These are phyloP conservation scores for Ambrosiella cleistominuta DNA, from an alignment of 2,329 filamentous ascomycete species.

Conservation along the genomic window DNA sequence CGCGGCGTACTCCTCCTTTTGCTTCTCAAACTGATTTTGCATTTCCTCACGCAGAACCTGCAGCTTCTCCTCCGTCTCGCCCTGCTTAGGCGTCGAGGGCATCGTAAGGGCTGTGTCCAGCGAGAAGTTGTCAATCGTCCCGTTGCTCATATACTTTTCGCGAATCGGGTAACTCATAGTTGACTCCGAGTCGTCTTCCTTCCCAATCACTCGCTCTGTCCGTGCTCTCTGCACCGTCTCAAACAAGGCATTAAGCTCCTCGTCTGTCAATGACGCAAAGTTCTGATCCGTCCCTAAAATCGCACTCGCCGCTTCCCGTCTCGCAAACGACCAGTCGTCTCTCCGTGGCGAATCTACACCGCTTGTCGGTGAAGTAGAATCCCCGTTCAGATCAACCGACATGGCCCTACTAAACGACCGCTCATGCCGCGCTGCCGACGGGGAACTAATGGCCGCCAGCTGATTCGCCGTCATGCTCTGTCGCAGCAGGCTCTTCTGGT, in stretches of 20 bases:
- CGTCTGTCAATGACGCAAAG: constrained; percentile 75
- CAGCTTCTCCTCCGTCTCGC: constrained; percentile 58
- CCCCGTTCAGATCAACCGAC: constrained; percentile 53
- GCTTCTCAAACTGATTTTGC: constrained; percentile 64
- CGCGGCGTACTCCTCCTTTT: constrained; percentile 67
- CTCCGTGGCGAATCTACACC: constrained; percentile 60
- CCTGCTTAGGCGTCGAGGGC: constrained; percentile 73
- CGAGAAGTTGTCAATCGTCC: constrained; percentile 89
- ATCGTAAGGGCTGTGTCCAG: constrained; percentile 87
- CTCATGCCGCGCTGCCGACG: constrained; percentile 38
- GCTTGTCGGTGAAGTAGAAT: constrained; percentile 17
- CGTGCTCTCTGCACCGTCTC: constrained; percentile 84
- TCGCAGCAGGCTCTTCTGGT: constrained; percentile 46
- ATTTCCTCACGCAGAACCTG: constrained; percentile 63
- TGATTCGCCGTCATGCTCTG: constrained; percentile 53
- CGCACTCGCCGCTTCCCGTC: constrained; percentile 80
- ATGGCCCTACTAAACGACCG: constrained; percentile 60
- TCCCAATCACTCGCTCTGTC: constrained; percentile 51
- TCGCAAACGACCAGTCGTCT: constrained; percentile 89
- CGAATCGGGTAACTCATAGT: constrained; percentile 70
- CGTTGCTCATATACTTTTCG: constrained; percentile 90
- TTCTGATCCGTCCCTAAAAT: constrained; percentile 84
- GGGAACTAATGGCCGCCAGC: constrained; percentile 29
- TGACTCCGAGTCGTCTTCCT: constrained; percentile 83
- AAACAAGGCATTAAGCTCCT: constrained; percentile 82